phyloP scores from a whole-genome alignment of 306 rosid genomes.

The Argentina anserina region DNA sequence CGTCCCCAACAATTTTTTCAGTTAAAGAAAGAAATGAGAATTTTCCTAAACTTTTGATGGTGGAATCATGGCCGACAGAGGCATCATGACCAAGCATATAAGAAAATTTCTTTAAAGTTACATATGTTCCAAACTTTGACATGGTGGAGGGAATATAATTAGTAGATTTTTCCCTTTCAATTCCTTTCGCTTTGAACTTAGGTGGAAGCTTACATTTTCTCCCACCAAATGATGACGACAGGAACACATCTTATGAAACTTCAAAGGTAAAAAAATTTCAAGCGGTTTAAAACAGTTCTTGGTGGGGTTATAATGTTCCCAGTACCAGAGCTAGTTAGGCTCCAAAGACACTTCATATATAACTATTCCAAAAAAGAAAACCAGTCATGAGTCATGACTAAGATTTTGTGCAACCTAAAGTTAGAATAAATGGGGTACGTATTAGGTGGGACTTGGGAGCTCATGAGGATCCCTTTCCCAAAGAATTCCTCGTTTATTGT shows the following conservation, averaged over 20 bases:
- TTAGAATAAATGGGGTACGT: conserved; percentile 43
- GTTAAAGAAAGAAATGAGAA: conserved; percentile 8
- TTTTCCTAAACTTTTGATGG: conserved; percentile 30
- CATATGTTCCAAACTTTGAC: conserved; percentile 68
- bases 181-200: conserved; percentile 33
- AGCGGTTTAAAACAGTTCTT: conserved; percentile 18
- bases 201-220: conserved; percentile 59
- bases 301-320: conserved; percentile 72
- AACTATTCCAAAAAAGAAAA: conserved; percentile 29
- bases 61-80: conserved; percentile 85
- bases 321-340: conserved; percentile 17
- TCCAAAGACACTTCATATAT: conserved; percentile 22
- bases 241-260: conserved; percentile 72
- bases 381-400: conserved; percentile 11
- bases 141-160: conserved; percentile 53
- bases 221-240: conserved; percentile 74
- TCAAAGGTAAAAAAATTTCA: conserved; percentile 28
- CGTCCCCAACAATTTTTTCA: neutral
- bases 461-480: conserved; percentile 31
- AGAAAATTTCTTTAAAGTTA: conserved; percentile 65
- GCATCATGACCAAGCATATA: conserved; percentile 51
- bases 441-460: conserved; percentile 19
- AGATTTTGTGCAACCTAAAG: conserved; percentile 53
- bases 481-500: conserved; percentile 24
- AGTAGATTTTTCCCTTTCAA: neutral